Conservation (phyloP, 2,329 filamentous ascomycete genomes). For the Gaeumannomyces sp. region DNA sequence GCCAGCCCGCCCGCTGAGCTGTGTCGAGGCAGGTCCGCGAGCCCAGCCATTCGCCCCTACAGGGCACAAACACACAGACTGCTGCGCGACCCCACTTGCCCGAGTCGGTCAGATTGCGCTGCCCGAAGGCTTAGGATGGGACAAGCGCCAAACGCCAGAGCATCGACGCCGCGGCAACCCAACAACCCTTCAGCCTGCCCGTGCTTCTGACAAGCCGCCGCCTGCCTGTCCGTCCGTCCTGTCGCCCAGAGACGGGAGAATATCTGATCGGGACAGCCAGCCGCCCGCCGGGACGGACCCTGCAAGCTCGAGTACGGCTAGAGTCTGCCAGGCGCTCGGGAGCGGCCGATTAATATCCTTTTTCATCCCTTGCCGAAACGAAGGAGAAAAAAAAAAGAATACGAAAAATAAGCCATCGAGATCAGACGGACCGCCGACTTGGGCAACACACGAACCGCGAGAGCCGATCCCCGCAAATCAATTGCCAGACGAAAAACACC, state of each 20-base stretch:
- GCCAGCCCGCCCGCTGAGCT: too few relatives aligned
- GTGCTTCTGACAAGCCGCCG: background rate
- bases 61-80: background rate
- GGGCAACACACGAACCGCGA: background rate
- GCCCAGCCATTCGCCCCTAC: too few relatives aligned
- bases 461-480: background rate
- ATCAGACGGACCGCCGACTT: background rate
- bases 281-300: background rate
- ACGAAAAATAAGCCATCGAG: too few relatives aligned
- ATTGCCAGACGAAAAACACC: background rate
- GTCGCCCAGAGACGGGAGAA: background rate
- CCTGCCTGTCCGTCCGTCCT: background rate
- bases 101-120: background rate
- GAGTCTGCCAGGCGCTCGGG: background rate
- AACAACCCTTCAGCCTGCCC: background rate
- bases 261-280: background rate
- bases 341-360: background rate
- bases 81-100: background rate
- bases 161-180: background rate
- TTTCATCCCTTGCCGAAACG: background rate
- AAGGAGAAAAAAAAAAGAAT: background rate
- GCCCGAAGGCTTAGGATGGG: too few relatives aligned
- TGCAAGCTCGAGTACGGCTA: background rate
- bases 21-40: too few relatives aligned
- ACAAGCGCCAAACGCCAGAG: background rate